phyloP scores from a whole-genome alignment of 2,329 filamentous ascomycete species.

The Setomelanomma holmii region DNA sequence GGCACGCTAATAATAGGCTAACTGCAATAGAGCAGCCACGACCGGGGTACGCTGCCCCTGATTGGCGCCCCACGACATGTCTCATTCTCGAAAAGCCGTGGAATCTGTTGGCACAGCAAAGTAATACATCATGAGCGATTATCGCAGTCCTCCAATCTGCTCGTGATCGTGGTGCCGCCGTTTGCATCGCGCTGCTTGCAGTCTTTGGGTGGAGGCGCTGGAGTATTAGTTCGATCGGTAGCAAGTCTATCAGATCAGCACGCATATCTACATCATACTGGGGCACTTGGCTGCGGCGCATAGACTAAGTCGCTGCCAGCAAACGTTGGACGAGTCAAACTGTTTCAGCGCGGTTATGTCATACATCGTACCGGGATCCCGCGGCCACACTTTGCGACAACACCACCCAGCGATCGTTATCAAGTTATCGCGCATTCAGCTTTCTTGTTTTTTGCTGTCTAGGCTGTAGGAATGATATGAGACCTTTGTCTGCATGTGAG shows the following conservation, averaged over 20 bases:
- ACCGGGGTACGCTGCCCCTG: constrained; percentile 14
- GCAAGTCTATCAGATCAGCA: no score
- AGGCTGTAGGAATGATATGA: not conserved
- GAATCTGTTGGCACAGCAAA: constrained; percentile 22
- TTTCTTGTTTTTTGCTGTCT: not conserved
- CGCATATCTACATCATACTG: constrained; percentile 28
- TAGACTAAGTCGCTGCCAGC: constrained; percentile 27
- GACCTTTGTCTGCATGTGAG: not conserved
- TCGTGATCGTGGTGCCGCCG: not conserved
- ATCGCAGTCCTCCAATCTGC: not conserved
- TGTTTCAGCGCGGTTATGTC: constrained; percentile 22
- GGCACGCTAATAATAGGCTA: constrained; percentile 1
- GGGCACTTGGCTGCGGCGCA: constrained; percentile 21
- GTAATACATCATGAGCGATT: constrained; percentile 4
- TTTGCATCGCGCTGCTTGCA: constrained; percentile 1
- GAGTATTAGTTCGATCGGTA: no score
- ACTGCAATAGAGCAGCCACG: constrained; percentile 13
- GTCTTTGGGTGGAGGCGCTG: no score
- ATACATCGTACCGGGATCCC: constrained; percentile 15
- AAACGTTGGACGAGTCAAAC: constrained; percentile 29
- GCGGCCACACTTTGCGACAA: constrained; percentile 4
- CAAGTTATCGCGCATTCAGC: not conserved
- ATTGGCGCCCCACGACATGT: constrained; percentile 7
- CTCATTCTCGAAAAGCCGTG: constrained; percentile 25
- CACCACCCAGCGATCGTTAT: constrained; percentile 3